phyloP scores from a whole-genome alignment of 2,329 filamentous ascomycete genomes.

The Colletotrichum orbiculare region DNA sequence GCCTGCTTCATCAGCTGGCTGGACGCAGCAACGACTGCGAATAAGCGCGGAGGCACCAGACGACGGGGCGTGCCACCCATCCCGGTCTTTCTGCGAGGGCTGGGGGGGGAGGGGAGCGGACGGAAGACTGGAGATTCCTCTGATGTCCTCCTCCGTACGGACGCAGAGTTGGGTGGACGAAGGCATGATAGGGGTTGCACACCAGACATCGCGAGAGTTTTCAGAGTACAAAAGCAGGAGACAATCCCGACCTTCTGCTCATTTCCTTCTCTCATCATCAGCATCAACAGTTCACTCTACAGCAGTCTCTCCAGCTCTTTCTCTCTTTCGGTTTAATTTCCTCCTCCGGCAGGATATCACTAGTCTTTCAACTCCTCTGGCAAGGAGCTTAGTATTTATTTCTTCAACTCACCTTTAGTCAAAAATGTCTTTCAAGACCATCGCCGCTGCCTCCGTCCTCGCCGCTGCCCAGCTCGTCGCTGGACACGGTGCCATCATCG shows the following conservation, averaged over 20 bases:
- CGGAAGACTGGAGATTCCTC: slow-evolving; percentile 8
- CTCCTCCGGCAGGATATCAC: slow-evolving; percentile 35
- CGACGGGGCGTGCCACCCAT: slow-evolving; percentile 20
- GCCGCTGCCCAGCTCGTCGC: slow-evolving; percentile 65
- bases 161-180: not conserved
- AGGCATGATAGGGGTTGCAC: not conserved
- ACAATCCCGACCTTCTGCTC: slow-evolving; percentile 11
- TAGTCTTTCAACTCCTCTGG: slow-evolving; percentile 33
- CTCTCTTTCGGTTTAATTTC: slow-evolving; percentile 21
- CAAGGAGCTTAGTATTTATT: slow-evolving; percentile 28
- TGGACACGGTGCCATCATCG: slow-evolving; percentile 70
- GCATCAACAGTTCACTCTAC: slow-evolving; percentile 25
- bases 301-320: slow-evolving; percentile 34
- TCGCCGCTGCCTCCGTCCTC: slow-evolving; percentile 59
- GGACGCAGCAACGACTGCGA: not conserved
- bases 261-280: slow-evolving; percentile 11
- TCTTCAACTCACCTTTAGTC: slow-evolving; percentile 6
- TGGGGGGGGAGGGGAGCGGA: no score
- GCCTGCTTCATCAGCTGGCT: not conserved
- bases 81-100: not conserved
- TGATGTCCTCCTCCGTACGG: slow-evolving; percentile 3
- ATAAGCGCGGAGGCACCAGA: slow-evolving; percentile 6
- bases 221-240: slow-evolving; percentile 28
- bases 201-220: slow-evolving; percentile 16
- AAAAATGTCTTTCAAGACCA: slow-evolving; percentile 47